Base-by-base conservation (phyloP, 805 yeast genomes). In the Candida ipomoeae region DNA sequence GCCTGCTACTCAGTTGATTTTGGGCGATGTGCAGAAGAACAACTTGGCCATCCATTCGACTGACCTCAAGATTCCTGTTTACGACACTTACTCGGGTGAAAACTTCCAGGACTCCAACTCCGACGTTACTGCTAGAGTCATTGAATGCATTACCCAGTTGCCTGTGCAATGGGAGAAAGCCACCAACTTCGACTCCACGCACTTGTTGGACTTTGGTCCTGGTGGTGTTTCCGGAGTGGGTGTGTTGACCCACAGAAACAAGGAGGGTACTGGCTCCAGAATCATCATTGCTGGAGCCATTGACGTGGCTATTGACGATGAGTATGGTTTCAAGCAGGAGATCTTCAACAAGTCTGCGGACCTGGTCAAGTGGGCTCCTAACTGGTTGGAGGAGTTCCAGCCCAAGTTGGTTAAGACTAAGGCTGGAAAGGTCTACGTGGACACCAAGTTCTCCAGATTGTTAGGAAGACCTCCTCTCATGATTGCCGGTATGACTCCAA, bases 401-500 rank as follows among this genome's bases (percentile, higher is more conserved):
- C 99, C 99, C 55, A 87, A 80, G 63, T 83, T 94, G 64, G 83
- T 81, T 56, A 87, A 87, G 71, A 88, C 89, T 55, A 64, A 70
- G 17, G 56, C 56, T 51, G 91, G 89, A 60, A 84, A 88, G 68
- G 75, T 85, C 44, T 89, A 74, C 64, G 97, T 94, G 52, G 95
- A 91, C 70, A 94, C 99, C 61, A 91, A 90, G 73, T 90, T 92
- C 73, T 88, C 96, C 47, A 80, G 91, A 68, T 79, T 94, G 61
- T 74, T 94, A 56, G 96, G 97, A 55, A 87, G 90, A 71, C 91
- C 99, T 55, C 99, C 99, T 53, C 75, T 94, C 60, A 85, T 95
- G 85, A 94, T 94, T 60, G 96, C 99, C 36, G 99, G 99, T 76
- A 94, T 94, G 99, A 94, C 99, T 38, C 99, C 99, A 67, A 83